A percentile compares a stretch with the other conserved stretches of the same genome.
These are phyloP conservation scores for Thozetella sp. DNA, from an alignment of 495 filamentous ascomycete species.

Conservation along the genomic window DNA sequence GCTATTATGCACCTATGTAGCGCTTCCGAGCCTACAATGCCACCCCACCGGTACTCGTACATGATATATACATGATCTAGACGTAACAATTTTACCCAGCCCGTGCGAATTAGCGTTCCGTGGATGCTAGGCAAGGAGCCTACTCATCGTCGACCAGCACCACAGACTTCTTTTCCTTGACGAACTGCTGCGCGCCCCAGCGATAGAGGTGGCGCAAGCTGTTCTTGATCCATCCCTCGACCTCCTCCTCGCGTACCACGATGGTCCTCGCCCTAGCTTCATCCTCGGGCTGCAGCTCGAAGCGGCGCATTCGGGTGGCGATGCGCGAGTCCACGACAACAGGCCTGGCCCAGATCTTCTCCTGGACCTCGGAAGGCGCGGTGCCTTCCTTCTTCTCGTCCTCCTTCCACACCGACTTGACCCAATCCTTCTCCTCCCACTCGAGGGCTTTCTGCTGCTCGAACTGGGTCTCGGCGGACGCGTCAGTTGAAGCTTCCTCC, in stretches of 20 bases:
- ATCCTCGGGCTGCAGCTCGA: constrained; percentile 64
- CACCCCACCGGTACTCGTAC: too few relatives aligned
- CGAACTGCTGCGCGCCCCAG: constrained; percentile 34
- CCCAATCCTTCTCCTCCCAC: constrained; percentile 85
- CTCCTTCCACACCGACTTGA: constrained; percentile 74
- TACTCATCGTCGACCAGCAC: constrained; percentile 22
- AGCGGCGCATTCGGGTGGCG: constrained; percentile 77
- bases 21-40: too few relatives aligned
- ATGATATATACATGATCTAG: too few relatives aligned
- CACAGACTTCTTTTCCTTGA: constrained; percentile 19
- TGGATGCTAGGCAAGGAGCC: too few relatives aligned
- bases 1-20: background rate
- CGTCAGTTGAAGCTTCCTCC: constrained; percentile 18
- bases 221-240: constrained; percentile 64
- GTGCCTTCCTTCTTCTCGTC: constrained; percentile 62
- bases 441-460: constrained; percentile 75
- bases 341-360: constrained; percentile 75
- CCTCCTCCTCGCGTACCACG: constrained; percentile 63
- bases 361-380: constrained; percentile 34
- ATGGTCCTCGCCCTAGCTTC: constrained; percentile 68
- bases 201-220: constrained; percentile 41
- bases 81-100: too few relatives aligned
- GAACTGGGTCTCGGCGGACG: constrained; percentile 29
- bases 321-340: constrained; percentile 81
- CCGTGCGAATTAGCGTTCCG: too few relatives aligned